Evolutionary conservation across 2,329 filamentous ascomycete species (phyloP), one percentile per base, ranked within the genome.

Genomic region (Cercospora berteroae): DNA sequence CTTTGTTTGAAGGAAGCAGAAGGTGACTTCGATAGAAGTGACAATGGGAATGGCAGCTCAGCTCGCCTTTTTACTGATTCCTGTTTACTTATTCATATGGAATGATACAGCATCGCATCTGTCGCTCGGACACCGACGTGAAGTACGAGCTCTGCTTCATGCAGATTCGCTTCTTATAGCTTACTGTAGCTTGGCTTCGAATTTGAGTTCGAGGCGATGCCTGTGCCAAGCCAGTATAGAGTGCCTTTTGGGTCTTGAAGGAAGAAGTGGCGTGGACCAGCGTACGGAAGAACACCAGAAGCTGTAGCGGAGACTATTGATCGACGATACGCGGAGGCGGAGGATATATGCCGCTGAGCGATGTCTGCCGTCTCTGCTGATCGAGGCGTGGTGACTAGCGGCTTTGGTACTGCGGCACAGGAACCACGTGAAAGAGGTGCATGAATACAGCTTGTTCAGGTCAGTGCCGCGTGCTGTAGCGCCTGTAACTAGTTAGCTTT

Each of bases 111-210:
- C 23, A n/a, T 25, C 20, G 48, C 23, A 58, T 23, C n/a, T 20
- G 8, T 55, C 55, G 10, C 13, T 58, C 29, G 55, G 29, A 58
- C 29, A 58, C 55, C 55, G 55, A 58, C 31, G n/a, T 58, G 18
- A 31, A 23, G 31, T 23, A 58, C 55, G 55, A 58, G 55, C 27
- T 60, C 27, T 60, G n/a, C 36, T 61, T 55, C 48, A 61, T 61
- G 59, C 59, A 48, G 42, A 29, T 48, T 61, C 59, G 59, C 59
- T 61, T 61, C 59, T 61, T 31, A 50, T 61, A 50, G 59, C 59
- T 61, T 27, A 61, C 59, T 61, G 59, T 48, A 61, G 59, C 36
- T 33, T 50, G 36, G 59, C 59, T 61, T 31, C 36, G 16, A 18
- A 29, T 13, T 61, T 61, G 33, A 48, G 36, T 61, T 61, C 25